Percentiles rank a stretch among this genome's conserved stretches.
phyloP scores from a whole-genome alignment of 2,329 filamentous ascomycete genomes.

The Trichoderma sp. region DNA sequence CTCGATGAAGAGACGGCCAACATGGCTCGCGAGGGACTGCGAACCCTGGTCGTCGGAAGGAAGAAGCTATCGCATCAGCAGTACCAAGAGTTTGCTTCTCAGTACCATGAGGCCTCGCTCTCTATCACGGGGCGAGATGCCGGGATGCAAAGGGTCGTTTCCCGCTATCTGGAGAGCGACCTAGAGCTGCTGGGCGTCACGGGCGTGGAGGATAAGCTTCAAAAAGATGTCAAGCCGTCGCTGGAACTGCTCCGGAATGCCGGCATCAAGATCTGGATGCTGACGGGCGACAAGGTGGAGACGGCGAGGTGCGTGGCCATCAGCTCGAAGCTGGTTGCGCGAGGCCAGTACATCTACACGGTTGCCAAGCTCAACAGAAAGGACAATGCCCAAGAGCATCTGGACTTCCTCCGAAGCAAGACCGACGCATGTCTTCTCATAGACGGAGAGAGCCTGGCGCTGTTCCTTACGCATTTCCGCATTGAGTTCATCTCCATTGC shows the following conservation, averaged over 20 bases:
- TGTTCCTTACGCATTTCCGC: slow-evolving; percentile 82
- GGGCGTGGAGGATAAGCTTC: slow-evolving; percentile 95
- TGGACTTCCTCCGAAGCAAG: slow-evolving; percentile 87
- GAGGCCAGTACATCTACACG: slow-evolving; percentile 95
- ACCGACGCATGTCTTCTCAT: slow-evolving; percentile 87
- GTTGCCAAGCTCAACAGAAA: slow-evolving; percentile 83
- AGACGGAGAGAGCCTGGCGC: slow-evolving; percentile 84
- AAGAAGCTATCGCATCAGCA: slow-evolving; percentile 78
- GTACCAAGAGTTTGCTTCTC: slow-evolving; percentile 76
- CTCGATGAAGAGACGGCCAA: slow-evolving; percentile 99
- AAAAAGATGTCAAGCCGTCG: slow-evolving; percentile 92
- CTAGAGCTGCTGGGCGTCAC: slow-evolving; percentile 95
- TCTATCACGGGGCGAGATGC: slow-evolving; percentile 78
- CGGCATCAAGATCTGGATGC: slow-evolving; percentile 99
- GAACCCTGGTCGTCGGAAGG: slow-evolving; percentile 92
- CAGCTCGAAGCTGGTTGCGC: slow-evolving; percentile 87
- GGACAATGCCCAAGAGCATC: slow-evolving; percentile 80
- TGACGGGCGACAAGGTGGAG: slow-evolving; percentile 98
- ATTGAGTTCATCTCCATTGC: slow-evolving; percentile 86
- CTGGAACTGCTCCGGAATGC: slow-evolving; percentile 94
- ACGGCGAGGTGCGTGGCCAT: slow-evolving; percentile 96
- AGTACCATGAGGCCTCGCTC: slow-evolving; percentile 78
- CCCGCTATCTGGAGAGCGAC: slow-evolving; percentile 80
- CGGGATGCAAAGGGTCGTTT: slow-evolving; percentile 78
- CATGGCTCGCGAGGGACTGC: slow-evolving; percentile 94